Base-by-base conservation (phyloP, 2,329 filamentous ascomycete genomes). In the Colletotrichum agaves region DNA sequence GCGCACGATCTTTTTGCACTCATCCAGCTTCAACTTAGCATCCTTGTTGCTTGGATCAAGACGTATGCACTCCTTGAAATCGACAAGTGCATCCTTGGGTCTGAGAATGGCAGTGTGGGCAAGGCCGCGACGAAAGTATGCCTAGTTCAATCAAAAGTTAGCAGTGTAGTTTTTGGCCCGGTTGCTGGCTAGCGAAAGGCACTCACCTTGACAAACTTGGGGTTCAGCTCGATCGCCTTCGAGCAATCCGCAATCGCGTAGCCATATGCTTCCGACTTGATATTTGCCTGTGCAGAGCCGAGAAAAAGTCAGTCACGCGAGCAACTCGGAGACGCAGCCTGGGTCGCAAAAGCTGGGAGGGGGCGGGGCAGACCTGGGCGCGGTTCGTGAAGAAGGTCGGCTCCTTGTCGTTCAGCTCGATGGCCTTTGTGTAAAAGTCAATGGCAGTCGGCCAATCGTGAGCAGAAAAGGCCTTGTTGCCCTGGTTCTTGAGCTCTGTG, bases 1-100 rank as follows among this genome's bases (percentile, higher is more conserved):
- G 76, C 95, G 94, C 72, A 98, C 93, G 73, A 97, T 89, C 85
- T 97, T 98, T 79, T 97, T 93, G 81, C 94, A 98, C 76, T 98
- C 95, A 69, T 93, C 90, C 73, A 97, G 84, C 83, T 97, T 97
- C 73, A 97, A 84, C 79, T 93, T 94, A 63, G 94, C 95, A 83
- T 96, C 93, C 74, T 94, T 94, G 81, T 98, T 97, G 73, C 83
- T 84, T 3, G 96, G 95, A 67, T 94, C 93, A 78, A 95, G 91
- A 81, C 90, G 92, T 72, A 96, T 90, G 70, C 97, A 97, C 62
- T 93, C 88, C 80, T 92, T 97, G 84, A 98, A 98, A 79, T 99
- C 96, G 75, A 91, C 90, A 43, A 97, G 86, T 17, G 96, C 96
- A 69, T 97, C 95, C 76, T 91, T 91, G 73, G 95, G 93, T 77